Evolutionary conservation across 495 filamentous ascomycete genomes (phyloP), one percentile per base, ranked within the genome.

Genomic region (Trichoderma asperelloides): DNA sequence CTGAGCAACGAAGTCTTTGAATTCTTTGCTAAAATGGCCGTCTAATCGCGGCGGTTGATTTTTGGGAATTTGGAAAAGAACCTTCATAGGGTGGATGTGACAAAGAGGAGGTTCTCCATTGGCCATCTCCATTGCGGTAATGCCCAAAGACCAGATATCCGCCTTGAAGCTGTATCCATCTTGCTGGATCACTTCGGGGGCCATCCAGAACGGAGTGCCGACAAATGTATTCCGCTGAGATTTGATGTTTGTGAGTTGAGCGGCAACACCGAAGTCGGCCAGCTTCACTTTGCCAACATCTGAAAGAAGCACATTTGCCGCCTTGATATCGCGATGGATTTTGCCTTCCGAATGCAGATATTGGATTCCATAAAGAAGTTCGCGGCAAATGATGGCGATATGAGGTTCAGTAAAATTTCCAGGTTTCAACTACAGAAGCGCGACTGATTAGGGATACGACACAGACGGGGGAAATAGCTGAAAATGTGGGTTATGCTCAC

Each of bases 141-240:
- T 97, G 8, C 95, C 95, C 60, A 98, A 78, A 2, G 93, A 97
- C 95, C 95, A 98, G 57, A 98, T 93, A 75, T 98, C 95, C 25
- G 95, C 95, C 78, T 96, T 96, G 80, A 91, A 96, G 76, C 97
- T 93, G 70, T 98, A 98, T 33, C 95, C 95, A 65, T 90, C 87
- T 79, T 98, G 94, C 77, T 97, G 90, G 70, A 98, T 98, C 21
- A 98, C 95, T 75, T 98, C 95, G 9, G 95, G 95, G 5, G 95
- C 95, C 95, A 98, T 98, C 95, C 95, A 98, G 79, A 96, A 98
- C 0, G 95, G 95, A 4, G 95, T 98, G 9, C 95, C 95, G n/a
- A 98, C 95, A 72, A 98, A 98, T 0, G 95, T 98, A 71, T 97
- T 96, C 28, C 95, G 89, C 79, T 97, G 92, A 9, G 95, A 97